phyloP scores from a whole-genome alignment of 2,329 filamentous ascomycete genomes.

The Epichloe scottii region DNA sequence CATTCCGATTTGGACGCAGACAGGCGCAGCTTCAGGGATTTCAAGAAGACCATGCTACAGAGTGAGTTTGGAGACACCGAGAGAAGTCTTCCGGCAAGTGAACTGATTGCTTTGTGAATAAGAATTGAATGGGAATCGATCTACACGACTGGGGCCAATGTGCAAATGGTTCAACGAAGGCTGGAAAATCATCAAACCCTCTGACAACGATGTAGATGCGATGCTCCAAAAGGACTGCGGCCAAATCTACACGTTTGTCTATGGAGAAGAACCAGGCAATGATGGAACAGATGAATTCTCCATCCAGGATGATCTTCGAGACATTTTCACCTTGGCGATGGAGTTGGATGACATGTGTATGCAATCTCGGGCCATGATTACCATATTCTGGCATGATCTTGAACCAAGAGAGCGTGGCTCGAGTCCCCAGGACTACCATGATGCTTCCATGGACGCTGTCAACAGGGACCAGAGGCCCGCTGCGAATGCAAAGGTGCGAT shows the following conservation, averaged over 20 bases:
- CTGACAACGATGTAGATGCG: not conserved
- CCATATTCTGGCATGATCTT: not conserved
- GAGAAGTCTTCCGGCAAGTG: not conserved
- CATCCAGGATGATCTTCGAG: not conserved
- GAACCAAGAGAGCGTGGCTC: not conserved
- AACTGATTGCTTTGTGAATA: not conserved
- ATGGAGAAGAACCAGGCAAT: not conserved
- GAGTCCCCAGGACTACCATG: not conserved
- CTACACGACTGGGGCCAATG: not conserved
- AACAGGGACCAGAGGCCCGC: not conserved
- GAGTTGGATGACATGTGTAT: slow-evolving; percentile 1
- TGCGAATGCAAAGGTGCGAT: not conserved
- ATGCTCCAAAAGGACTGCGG: not conserved
- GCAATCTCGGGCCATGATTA: not conserved
- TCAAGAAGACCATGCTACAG: not conserved
- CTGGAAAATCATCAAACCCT: not conserved
- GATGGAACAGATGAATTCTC: not conserved
- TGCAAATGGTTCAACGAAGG: not conserved
- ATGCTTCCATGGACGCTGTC: not conserved
- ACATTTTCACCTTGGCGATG: not conserved
- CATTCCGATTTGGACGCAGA: not conserved
- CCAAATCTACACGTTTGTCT: not conserved
- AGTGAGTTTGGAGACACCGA: not conserved
- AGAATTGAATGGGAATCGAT: not conserved
- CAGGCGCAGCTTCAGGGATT: not conserved